Evolutionary conservation across 2,329 filamentous ascomycete species (phyloP).

Genomic region (Lecanosticta acicola): DNA sequence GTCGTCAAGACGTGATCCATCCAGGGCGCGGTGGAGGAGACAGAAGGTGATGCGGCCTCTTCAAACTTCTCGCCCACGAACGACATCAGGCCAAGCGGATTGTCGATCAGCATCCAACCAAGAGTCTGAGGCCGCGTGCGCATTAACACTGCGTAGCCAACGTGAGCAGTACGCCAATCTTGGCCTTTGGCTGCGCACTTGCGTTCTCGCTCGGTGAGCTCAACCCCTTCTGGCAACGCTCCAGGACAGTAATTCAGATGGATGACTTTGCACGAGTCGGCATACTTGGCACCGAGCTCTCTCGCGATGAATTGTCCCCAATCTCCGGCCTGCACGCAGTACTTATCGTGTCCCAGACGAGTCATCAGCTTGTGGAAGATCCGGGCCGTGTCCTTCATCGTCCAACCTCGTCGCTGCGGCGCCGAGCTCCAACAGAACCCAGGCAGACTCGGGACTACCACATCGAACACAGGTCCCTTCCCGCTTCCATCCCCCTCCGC

Average conservation of each 20-base stretch:
- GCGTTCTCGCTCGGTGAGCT: constrained; percentile 33
- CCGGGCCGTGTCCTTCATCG: constrained; percentile 34
- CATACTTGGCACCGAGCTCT: constrained; percentile 35
- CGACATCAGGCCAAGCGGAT: constrained; percentile 41
- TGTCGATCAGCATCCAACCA: constrained; percentile 39
- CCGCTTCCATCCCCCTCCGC: constrained; percentile 30
- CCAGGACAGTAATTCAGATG: constrained; percentile 41
- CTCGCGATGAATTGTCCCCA: constrained; percentile 40
- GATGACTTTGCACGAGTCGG: constrained; percentile 35
- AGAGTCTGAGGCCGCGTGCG: constrained; percentile 42
- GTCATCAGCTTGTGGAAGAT: constrained; percentile 38
- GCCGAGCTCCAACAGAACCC: constrained; percentile 47
- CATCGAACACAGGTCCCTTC: constrained; percentile 44
- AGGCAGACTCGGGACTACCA: constrained; percentile 55
- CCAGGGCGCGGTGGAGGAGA: constrained; percentile 30
- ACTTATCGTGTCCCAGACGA: constrained; percentile 37
- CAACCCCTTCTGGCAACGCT: constrained; percentile 30
- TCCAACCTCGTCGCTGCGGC: constrained; percentile 32
- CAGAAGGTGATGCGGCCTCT: constrained; percentile 36
- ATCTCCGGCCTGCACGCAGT: constrained; percentile 38
- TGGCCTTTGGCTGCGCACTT: constrained; percentile 30
- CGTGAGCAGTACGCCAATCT: constrained; percentile 37
- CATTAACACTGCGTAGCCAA: constrained; percentile 41
- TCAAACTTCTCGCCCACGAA: constrained; percentile 43
- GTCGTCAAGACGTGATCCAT: constrained; percentile 31